These are phyloP conservation scores for Diversispora epigaea DNA, from an alignment of 192 early-diverging fungal genomes.

Conservation along the genomic window DNA sequence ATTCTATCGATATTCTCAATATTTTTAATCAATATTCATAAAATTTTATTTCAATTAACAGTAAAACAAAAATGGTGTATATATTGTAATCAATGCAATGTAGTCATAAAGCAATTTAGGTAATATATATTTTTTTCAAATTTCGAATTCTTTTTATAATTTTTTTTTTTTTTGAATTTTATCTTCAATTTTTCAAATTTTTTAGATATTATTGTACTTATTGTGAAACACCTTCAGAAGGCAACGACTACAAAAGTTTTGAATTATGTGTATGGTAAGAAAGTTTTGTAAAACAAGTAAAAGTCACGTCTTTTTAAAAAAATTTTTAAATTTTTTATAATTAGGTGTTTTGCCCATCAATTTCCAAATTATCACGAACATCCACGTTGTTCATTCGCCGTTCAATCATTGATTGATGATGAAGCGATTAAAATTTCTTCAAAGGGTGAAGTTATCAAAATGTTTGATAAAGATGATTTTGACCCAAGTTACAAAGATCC, in stretches of 20 bases:
- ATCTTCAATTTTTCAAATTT: background rate
- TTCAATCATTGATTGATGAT: slow-evolving; percentile 61
- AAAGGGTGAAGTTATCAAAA: slow-evolving; percentile 57
- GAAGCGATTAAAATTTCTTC: slow-evolving; percentile 53
- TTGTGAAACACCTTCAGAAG: slow-evolving; percentile 71
- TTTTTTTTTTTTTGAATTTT: background rate
- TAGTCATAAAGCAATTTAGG: slow-evolving; percentile 76
- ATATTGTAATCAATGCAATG: slow-evolving; percentile 75
- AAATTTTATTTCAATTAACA: slow-evolving; percentile 4
- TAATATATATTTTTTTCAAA: slow-evolving; percentile 37
- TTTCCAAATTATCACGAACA: slow-evolving; percentile 75
- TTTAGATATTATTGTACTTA: slow-evolving; percentile 71
- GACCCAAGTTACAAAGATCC: slow-evolving; percentile 43
- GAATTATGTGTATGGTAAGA: slow-evolving; percentile 63
- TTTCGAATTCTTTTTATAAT: background rate
- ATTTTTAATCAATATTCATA: background rate
- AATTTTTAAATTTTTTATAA: slow-evolving; percentile 16
- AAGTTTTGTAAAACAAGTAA: background rate
- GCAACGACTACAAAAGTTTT: slow-evolving; percentile 66
- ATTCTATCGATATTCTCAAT: background rate
- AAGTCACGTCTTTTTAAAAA: background rate
- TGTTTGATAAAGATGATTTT: slow-evolving; percentile 60
- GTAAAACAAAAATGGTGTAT: slow-evolving; percentile 56
- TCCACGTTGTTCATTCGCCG: slow-evolving; percentile 77
- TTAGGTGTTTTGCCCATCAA: slow-evolving; percentile 66